Conservation (phyloP, 2,329 filamentous ascomycete species). For the Trichoderma brevicompactum region DNA sequence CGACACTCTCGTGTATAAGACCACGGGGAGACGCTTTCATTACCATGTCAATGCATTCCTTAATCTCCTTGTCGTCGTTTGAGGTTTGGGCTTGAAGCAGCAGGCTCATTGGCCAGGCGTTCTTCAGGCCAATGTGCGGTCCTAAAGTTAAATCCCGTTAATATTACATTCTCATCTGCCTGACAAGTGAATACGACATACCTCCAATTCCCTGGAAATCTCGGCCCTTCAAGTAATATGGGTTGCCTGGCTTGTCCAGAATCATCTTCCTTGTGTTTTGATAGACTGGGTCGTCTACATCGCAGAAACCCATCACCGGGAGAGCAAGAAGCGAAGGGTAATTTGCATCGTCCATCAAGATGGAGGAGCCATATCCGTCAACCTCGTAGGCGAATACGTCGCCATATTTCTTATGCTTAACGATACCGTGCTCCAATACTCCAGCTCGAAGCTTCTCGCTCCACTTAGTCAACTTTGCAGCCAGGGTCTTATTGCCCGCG, state of each 20-base stretch:
- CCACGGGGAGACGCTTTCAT: constrained; percentile 76
- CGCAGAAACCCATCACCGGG: constrained; percentile 77
- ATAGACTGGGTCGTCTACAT: constrained; percentile 70
- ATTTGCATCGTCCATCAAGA: constrained; percentile 90
- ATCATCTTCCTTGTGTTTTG: constrained; percentile 84
- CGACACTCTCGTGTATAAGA: constrained; percentile 87
- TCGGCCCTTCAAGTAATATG: constrained; percentile 80
- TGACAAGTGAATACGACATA: constrained; percentile 42
- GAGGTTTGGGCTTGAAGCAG: constrained; percentile 90
- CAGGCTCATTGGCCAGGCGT: constrained; percentile 97
- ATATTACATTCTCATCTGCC: background rate
- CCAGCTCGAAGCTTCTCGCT: constrained; percentile 71
- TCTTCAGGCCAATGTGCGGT: constrained; percentile 76
- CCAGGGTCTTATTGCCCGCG: constrained; percentile 58
- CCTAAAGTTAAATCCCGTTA: constrained; percentile 43
- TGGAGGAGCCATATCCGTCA: constrained; percentile 80
- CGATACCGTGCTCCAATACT: constrained; percentile 82
- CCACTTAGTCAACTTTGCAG: constrained; percentile 61
- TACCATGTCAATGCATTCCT: constrained; percentile 71
- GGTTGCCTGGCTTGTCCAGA: constrained; percentile 75
- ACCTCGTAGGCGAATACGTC: constrained; percentile 86
- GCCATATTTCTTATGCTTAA: constrained; percentile 74
- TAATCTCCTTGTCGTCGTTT: constrained; percentile 81
- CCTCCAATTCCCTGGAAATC: constrained; percentile 89
- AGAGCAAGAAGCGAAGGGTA: constrained; percentile 79